These are phyloP conservation scores for Drechslerella stenobrocha DNA, from an alignment of 2,329 filamentous ascomycete species.

Conservation along the genomic window DNA sequence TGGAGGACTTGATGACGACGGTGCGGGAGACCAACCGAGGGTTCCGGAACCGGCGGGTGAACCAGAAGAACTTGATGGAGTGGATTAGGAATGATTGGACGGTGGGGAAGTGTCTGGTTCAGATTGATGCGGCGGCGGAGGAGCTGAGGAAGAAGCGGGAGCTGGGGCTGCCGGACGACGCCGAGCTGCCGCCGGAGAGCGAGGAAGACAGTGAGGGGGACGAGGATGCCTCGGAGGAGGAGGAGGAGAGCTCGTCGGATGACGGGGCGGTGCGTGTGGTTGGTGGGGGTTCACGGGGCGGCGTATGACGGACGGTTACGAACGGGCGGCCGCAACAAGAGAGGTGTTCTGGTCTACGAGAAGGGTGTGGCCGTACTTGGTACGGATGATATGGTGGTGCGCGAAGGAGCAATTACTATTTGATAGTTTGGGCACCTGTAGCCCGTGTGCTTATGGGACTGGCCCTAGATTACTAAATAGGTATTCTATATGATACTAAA, in stretches of 20 bases:
- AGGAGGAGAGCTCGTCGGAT: slow-evolving; percentile 14
- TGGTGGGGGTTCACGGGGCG: not conserved
- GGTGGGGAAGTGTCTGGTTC: slow-evolving; percentile 33
- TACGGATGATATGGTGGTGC: too few species aligned
- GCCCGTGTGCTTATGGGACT: too few species aligned
- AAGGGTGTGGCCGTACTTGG: too few species aligned
- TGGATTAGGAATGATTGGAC: slow-evolving; percentile 38
- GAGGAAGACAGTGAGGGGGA: slow-evolving; percentile 29
- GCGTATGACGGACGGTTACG: too few species aligned
- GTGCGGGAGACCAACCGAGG: slow-evolving; percentile 31
- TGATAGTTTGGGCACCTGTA: too few species aligned
- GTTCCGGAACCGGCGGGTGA: slow-evolving; percentile 36
- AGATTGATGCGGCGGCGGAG: slow-evolving; percentile 35
- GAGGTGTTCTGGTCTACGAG: too few species aligned
- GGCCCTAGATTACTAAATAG: slow-evolving; percentile 13
- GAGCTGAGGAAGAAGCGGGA: slow-evolving; percentile 30
- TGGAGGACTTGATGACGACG: slow-evolving; percentile 38
- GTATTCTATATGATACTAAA: slow-evolving; percentile 58
- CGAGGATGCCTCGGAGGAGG: slow-evolving; percentile 3
- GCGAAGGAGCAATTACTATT: too few species aligned
- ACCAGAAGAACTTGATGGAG: slow-evolving; percentile 40
- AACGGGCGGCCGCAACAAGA: too few species aligned
- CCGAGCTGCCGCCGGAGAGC: slow-evolving; percentile 37
- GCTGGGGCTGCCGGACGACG: slow-evolving; percentile 37
- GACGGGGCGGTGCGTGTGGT: slow-evolving; percentile 15